A percentile compares a stretch with the other conserved stretches of the same genome.
Evolutionary conservation across 495 filamentous ascomycete species (phyloP).

Genomic region (Trichoderma virens): DNA sequence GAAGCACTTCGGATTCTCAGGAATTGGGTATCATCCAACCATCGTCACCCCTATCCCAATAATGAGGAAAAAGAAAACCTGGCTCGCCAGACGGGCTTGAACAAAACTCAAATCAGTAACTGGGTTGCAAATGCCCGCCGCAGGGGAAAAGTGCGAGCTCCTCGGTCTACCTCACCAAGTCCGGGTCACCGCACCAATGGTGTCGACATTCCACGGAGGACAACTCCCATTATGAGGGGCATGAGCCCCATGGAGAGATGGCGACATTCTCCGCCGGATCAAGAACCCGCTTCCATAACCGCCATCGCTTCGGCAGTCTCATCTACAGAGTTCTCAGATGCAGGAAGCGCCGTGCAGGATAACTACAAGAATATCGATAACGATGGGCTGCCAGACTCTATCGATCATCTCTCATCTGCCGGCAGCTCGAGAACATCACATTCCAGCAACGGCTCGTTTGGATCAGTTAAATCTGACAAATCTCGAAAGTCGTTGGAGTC

Average conservation of each 20-base stretch:
- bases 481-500: constrained; percentile 55
- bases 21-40: constrained; percentile 68
- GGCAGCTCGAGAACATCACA: constrained; percentile 65
- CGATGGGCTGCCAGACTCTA: constrained; percentile 48
- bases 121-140: constrained; percentile 83
- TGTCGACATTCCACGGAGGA: constrained; percentile 50
- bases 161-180: constrained; percentile 45
- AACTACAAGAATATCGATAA: constrained; percentile 41
- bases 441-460: constrained; percentile 59
- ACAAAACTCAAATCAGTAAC: constrained; percentile 67
- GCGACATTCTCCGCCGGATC: constrained; percentile 76
- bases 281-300: constrained; percentile 72
- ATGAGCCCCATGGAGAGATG: constrained; percentile 82
- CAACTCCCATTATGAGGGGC: constrained; percentile 32
- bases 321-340: constrained; percentile 19
- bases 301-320: constrained; percentile 72
- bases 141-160: constrained; percentile 59
- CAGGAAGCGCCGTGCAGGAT: constrained; percentile 34
- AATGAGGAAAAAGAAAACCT: constrained; percentile 71
- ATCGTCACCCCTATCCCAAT: constrained; percentile 72
- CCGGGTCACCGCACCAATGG: constrained; percentile 45
- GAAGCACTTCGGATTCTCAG: constrained; percentile 67
- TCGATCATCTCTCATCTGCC: constrained; percentile 59
- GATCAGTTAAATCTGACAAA: constrained; percentile 63
- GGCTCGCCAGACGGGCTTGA: constrained; percentile 64